Percentiles rank a stretch among this genome's conserved stretches.
Evolutionary conservation across 257 asterid genomes (phyloP).

Genomic region (Solanum peruvianum): DNA sequence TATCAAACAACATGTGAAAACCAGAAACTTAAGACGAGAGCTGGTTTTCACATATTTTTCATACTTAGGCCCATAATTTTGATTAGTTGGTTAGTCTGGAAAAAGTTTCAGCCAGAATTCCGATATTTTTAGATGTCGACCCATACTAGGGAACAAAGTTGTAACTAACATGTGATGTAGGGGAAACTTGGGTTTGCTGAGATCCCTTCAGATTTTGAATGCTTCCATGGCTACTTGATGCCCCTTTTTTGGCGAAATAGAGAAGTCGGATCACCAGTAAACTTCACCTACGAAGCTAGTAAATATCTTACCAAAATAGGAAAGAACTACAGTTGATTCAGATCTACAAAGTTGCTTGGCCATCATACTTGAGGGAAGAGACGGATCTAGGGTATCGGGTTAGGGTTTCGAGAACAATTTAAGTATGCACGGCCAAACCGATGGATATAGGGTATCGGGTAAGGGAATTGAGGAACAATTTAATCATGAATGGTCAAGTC

Average conservation of each 20-base stretch:
- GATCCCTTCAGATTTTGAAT: background rate
- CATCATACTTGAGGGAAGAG: no score
- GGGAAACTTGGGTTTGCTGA: background rate
- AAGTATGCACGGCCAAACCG: no score
- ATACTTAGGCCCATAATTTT: background rate
- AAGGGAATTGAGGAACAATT: no score
- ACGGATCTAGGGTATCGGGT: background rate
- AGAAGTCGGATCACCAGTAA: background rate
- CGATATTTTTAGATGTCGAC: background rate
- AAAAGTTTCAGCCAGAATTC: background rate
- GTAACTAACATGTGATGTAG: background rate
- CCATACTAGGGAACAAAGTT: background rate
- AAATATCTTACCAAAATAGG: background rate
- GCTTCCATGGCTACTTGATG: background rate
- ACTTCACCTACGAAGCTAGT: no score
- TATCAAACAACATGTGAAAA: no score
- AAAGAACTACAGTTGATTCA: background rate
- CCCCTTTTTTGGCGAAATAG: background rate
- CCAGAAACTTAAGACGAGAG: no score
- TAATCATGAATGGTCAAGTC: no score
- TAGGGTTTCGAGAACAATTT: no score
- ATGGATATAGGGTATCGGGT: no score
- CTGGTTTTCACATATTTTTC: no score
- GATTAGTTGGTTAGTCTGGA: background rate
- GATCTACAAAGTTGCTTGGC: background rate